A percentile compares a stretch with the other conserved stretches of the same genome.
Conservation (phyloP, 2,329 filamentous ascomycete genomes). For the Plenodomus biglobosus region DNA sequence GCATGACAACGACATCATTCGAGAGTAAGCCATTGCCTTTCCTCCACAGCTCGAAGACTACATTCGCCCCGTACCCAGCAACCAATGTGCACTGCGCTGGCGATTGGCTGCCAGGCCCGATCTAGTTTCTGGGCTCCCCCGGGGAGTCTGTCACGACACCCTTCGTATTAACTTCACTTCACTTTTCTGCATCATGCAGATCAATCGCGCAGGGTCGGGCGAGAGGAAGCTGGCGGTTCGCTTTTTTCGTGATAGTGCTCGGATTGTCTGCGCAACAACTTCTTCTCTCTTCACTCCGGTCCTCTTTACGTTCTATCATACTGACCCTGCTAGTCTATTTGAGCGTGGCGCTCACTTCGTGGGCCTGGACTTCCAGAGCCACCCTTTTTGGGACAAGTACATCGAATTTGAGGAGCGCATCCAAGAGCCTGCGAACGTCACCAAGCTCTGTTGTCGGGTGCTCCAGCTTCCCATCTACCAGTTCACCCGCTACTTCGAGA, state of each 20-base stretch:
- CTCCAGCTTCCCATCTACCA: conserved; percentile 93
- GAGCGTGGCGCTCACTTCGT: conserved; percentile 84
- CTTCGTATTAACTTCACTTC: conserved; percentile 38
- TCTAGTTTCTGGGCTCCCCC: conserved; percentile 23
- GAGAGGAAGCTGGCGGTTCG: not conserved
- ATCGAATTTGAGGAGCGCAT: conserved; percentile 93
- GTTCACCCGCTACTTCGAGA: conserved; percentile 92
- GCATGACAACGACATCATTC: conserved; percentile 89
- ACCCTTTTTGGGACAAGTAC: conserved; percentile 99
- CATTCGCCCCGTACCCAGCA: conserved; percentile 31
- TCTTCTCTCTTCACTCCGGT: not conserved
- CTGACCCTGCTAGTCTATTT: conserved; percentile 68
- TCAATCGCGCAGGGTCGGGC: conserved; percentile 8
- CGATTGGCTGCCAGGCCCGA: conserved; percentile 7
- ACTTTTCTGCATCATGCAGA: conserved; percentile 14
- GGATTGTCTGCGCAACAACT: not conserved
- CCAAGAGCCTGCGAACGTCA: conserved; percentile 61
- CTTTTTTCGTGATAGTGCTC: not conserved
- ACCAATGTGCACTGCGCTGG: conserved; percentile 5
- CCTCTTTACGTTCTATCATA: not conserved
- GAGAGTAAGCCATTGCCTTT: conserved; percentile 84
- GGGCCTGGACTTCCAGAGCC: conserved; percentile 88
- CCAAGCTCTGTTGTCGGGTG: conserved; percentile 77
- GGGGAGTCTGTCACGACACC: conserved; percentile 43
- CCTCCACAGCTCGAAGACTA: conserved; percentile 29